Base-by-base conservation (phyloP, 768 basidiomycete species). In the Krasilnikovozyma curviuscula region DNA sequence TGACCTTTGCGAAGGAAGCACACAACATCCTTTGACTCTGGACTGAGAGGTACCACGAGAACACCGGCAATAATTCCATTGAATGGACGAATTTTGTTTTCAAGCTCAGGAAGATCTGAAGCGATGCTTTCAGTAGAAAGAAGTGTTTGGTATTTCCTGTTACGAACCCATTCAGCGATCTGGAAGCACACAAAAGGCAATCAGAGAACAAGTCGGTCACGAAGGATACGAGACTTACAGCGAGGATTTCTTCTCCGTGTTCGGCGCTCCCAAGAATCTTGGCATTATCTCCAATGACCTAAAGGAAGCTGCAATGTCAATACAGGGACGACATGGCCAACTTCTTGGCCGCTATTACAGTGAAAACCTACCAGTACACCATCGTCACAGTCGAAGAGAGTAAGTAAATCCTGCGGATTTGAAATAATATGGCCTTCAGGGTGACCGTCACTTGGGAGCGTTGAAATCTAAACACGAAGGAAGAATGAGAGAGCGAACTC, bases 1-100 rank as follows among this genome's bases (percentile, higher is more conserved):
- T 83, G 80, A 4, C 81, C 80, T 53, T 74, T 76, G n/a, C 82
- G 72, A 27, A 83, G 64, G 56, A 86, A 78, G 13, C 77, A 78
- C 50, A 86, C 81, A 57, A 84, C 84, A 58, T 86, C 82, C 34
- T 74, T 71, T 1, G 82, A 81, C 9, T 71, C 73, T 33, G 68
- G 69, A 0, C 81, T 81, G 2, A 84, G 66, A 1, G 83, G 82
- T 0, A 84, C 77, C 55, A 74, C 77, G 2, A 86, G 72, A 43
- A 83, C 57, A 3, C 83, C 81, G 1, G 81, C 76, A 54, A 86
- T 73, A 40, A 75, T n/a, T n/a, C n/a, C n/a, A n/a, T n/a, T n/a
- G n/a, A n/a, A n/a, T n/a, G n/a, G n/a, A n/a, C n/a, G n/a, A n/a
- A n/a, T n/a, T n/a, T n/a, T n/a, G n/a, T n/a, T n/a, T n/a, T n/a